Percentiles rank a stretch among this genome's conserved stretches.
phyloP scores from a whole-genome alignment of 2,329 filamentous ascomycete genomes.

The Xylariales sp. region DNA sequence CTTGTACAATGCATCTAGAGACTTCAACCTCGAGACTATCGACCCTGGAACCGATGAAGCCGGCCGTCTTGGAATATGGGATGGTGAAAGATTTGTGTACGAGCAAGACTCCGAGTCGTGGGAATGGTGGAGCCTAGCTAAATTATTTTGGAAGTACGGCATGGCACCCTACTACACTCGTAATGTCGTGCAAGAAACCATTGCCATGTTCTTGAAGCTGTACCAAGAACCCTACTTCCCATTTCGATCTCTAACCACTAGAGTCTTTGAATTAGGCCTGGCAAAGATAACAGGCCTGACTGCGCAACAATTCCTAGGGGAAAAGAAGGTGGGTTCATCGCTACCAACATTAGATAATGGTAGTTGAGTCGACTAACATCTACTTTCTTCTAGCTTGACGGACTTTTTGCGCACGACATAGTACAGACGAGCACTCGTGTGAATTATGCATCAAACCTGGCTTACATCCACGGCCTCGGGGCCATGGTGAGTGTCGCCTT shows the following conservation, averaged over 20 bases:
- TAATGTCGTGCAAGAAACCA: conserved; percentile 64
- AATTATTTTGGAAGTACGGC: conserved; percentile 83
- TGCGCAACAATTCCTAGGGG: conserved; percentile 66
- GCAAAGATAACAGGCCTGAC: conserved; percentile 62
- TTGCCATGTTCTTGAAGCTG: conserved; percentile 71
- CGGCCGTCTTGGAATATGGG: conserved; percentile 73
- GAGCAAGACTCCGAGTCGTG: conserved; percentile 53
- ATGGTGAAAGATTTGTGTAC: conserved; percentile 72
- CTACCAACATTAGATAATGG: no score
- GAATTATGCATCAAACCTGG: conserved; percentile 89
- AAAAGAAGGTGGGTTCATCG: conserved; percentile 47
- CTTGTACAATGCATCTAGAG: conserved; percentile 65
- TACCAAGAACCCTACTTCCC: conserved; percentile 83
- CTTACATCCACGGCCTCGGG: conserved; percentile 82
- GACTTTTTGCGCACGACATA: conserved; percentile 70
- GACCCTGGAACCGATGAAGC: conserved; percentile 42
- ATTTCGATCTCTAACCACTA: conserved; percentile 69
- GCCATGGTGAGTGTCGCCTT: conserved; percentile 56
- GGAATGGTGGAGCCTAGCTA: conserved; percentile 76
- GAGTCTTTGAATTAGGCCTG: conserved; percentile 64
- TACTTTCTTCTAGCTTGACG: conserved; percentile 49
- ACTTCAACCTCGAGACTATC: conserved; percentile 64
- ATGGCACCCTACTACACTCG: conserved; percentile 70
- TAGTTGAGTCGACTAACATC: no score
- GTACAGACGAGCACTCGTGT: conserved; percentile 89